A percentile compares a stretch with the other conserved stretches of the same genome.
These are phyloP conservation scores for Nemania sp. DNA, from an alignment of 2,329 filamentous ascomycete genomes.

Conservation along the genomic window DNA sequence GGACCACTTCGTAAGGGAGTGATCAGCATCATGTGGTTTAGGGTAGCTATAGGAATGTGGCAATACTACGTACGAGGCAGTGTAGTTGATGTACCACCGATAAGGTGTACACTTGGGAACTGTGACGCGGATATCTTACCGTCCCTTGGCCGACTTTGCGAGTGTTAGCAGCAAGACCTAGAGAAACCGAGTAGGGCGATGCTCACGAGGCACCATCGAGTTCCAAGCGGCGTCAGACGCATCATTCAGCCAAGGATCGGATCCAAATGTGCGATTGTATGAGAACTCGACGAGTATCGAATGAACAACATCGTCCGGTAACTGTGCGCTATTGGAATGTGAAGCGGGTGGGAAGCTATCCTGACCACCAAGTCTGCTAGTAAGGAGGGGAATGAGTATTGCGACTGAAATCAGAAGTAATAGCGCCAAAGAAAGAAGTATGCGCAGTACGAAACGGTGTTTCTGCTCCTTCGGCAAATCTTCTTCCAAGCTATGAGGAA, in stretches of 20 bases:
- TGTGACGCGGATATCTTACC: constrained; percentile 1
- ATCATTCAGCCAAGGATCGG: constrained; percentile 5
- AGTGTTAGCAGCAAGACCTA: no score
- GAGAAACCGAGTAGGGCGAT: background rate
- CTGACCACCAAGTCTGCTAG: no score
- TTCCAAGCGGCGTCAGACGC: constrained; percentile 11
- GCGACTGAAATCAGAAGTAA: no score
- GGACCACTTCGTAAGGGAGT: background rate
- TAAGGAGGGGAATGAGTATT: no score
- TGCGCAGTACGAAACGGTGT: no score
- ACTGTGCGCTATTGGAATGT: background rate
- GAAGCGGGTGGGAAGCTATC: no score
- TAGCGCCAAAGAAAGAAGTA: no score
- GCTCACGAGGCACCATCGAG: constrained; percentile 14
- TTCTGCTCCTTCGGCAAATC: no score
- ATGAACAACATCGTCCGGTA: background rate
- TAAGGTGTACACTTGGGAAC: constrained; percentile 5
- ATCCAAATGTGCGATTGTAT: constrained; percentile 17
- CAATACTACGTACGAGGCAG: constrained; percentile 13
- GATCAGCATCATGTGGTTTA: background rate
- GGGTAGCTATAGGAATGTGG: no score
- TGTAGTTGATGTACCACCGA: constrained; percentile 13
- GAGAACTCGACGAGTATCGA: background rate
- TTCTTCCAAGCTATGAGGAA: no score
- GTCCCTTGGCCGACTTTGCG: constrained; percentile 19